phyloP scores from a whole-genome alignment of 2,329 filamentous ascomycete genomes.

The Aspergillus niger region DNA sequence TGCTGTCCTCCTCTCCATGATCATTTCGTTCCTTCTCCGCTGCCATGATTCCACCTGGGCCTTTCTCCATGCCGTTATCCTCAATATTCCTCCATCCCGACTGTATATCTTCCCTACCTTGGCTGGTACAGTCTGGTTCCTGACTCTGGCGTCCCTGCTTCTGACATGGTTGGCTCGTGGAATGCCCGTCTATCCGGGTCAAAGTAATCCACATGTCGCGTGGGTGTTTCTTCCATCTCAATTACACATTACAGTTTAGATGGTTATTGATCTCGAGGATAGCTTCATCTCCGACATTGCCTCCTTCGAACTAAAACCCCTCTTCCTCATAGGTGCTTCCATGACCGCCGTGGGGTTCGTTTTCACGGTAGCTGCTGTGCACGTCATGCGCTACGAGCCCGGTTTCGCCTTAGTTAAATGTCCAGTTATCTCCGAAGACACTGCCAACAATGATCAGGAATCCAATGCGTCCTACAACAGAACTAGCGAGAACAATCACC shows the following conservation, averaged over 20 bases:
- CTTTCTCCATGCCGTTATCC: constrained; percentile 21
- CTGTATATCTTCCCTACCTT: constrained; percentile 23
- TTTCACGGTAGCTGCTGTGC: constrained; percentile 23
- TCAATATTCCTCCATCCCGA: constrained; percentile 25
- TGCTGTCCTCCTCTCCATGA: constrained; percentile 1
- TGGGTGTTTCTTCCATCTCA: constrained; percentile 5
- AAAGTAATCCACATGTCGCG: constrained; percentile 22
- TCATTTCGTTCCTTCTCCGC: constrained; percentile 9
- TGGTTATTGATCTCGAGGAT: neutral
- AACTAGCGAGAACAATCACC: neutral
- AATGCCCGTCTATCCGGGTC: constrained; percentile 24
- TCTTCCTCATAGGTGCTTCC: constrained; percentile 25
- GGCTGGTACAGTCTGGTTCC: constrained; percentile 24
- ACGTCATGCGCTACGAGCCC: constrained; percentile 27
- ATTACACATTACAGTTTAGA: neutral
- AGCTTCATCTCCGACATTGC: constrained; percentile 29
- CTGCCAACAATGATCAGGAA: neutral
- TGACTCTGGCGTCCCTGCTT: constrained; percentile 22
- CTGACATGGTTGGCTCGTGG: constrained; percentile 23
- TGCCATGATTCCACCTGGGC: constrained; percentile 22
- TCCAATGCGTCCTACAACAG: neutral
- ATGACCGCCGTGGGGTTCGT: constrained; percentile 25
- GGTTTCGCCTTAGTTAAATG: constrained; percentile 20
- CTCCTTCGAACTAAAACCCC: constrained; percentile 25
- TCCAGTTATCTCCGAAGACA: neutral